Evolutionary conservation across 2,329 filamentous ascomycete genomes (phyloP), one percentile per base, ranked within the genome.

Genomic region (Elsinoe arachidis): DNA sequence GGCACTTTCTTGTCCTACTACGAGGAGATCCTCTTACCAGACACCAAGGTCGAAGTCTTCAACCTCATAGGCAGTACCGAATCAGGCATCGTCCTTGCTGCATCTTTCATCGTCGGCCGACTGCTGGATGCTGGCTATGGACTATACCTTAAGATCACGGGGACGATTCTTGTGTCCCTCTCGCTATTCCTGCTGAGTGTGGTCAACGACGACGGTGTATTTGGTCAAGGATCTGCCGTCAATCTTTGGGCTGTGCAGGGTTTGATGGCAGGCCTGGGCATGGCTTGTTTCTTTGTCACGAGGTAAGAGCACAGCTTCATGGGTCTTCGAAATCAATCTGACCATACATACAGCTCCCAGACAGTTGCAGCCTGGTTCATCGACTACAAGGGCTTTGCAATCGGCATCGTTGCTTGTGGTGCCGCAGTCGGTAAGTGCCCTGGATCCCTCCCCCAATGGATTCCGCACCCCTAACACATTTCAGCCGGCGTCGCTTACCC

Each of bases 271-370:
- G 75, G 75, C 4, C 58, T 78, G 9, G 77, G 77, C 9, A 78
- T 78, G 76, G 71, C 74, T n/a, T 78, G 75, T 61, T 78, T 76
- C 65, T 79, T 79, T 61, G 76, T 78, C 3, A 73, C 73, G 21
- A 60, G 59, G 55, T 60, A 17, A 26, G 38, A 46, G 2, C 14
- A 19, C 5, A 2, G 3, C 38, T 14, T 11, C 51, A 41, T 2
- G 10, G 15, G 11, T 38, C 12, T 15, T 1, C 11, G 15, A 23
- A 33, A 34, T 34, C 10, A 52, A 38, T 58, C 21, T 37, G 19
- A 66, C 53, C 26, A 30, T 44, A 9, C 14, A 17, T 44, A 17
- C 58, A 78, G 37, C 23, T 55, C 53, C 15, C 53, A 55, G 21
- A 76, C 78, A 54, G 75, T 74, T 39, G 70, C 75, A 2, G 77